Conservation (phyloP, 176 grass and related monocot species). For the Eleusine indica region DNA sequence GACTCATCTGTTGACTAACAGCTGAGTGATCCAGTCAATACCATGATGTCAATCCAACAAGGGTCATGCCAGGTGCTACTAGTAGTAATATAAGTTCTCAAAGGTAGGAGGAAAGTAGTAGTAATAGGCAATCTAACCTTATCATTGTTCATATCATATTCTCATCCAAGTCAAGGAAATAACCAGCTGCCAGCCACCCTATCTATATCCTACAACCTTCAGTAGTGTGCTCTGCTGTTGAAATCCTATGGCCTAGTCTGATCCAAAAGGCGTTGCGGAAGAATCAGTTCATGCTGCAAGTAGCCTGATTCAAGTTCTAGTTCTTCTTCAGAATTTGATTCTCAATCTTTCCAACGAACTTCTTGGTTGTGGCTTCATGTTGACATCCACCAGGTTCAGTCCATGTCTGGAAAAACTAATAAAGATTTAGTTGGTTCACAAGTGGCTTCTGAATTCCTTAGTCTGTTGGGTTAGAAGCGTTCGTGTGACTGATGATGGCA, state of each 20-base stretch:
- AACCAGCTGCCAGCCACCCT: not conserved
- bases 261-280: not conserved
- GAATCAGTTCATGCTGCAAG: not conserved
- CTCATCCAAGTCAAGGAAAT: not conserved
- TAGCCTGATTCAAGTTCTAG: not conserved
- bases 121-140: too few relatives aligned
- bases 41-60: not conserved
- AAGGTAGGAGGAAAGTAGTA: not conserved
- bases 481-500: not conserved
- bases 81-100: not conserved
- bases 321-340: not conserved
- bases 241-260: not conserved
- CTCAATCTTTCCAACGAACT: slow-evolving; percentile 1
- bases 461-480: not conserved
- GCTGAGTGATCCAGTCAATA: slow-evolving; percentile 19
- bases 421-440: not conserved
- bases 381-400: too few relatives aligned
- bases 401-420: not conserved
- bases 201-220: not conserved
- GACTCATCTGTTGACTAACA: slow-evolving; percentile 32
- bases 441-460: not conserved
- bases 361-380: not conserved
- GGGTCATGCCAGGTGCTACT: not conserved
- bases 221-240: not conserved
- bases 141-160: not conserved